A percentile compares a stretch with the other conserved stretches of the same genome.
phyloP scores from a whole-genome alignment of 768 basidiomycete species.

The button mushroom (Agaricus bisporus) region DNA sequence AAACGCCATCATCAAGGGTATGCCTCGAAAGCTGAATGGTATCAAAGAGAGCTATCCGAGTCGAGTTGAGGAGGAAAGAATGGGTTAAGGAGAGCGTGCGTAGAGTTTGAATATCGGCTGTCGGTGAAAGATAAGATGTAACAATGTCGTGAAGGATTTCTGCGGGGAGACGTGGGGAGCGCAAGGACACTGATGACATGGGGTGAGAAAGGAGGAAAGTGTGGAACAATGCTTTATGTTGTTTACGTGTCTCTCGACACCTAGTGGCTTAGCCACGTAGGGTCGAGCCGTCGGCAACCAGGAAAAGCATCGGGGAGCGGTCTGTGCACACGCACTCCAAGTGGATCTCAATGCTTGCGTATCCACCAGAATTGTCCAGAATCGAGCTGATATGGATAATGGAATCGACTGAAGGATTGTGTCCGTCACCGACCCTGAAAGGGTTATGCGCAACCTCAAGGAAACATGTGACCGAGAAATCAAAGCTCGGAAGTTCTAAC shows the following conservation, averaged over 20 bases:
- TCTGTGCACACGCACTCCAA: too few species aligned
- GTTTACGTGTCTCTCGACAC: neutral
- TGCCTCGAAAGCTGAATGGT: slow-evolving; percentile 7
- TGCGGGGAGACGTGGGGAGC: neutral
- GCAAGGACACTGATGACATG: neutral
- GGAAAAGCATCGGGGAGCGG: neutral
- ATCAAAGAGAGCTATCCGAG: slow-evolving; percentile 1
- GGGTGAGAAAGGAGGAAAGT: neutral
- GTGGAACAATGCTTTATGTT: neutral
- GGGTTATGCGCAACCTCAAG: neutral
- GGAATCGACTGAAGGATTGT: too few species aligned
- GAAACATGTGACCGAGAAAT: slow-evolving; percentile 4
- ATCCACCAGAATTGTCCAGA: too few species aligned
- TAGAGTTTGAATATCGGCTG: neutral
- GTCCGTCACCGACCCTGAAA: too few species aligned
- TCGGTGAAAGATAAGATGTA: slow-evolving; percentile 1
- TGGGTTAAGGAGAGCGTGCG: slow-evolving; percentile 8
- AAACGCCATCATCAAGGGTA: slow-evolving; percentile 3
- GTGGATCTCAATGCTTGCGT: too few species aligned
- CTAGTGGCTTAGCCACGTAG: neutral
- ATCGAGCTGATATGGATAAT: too few species aligned
- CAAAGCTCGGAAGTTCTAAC: neutral
- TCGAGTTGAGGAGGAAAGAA: neutral
- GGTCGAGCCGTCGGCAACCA: neutral
- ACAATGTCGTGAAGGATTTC: slow-evolving; percentile 6